phyloP scores from a whole-genome alignment of 1,139 yeast species.

The Kazachstania sp. region DNA sequence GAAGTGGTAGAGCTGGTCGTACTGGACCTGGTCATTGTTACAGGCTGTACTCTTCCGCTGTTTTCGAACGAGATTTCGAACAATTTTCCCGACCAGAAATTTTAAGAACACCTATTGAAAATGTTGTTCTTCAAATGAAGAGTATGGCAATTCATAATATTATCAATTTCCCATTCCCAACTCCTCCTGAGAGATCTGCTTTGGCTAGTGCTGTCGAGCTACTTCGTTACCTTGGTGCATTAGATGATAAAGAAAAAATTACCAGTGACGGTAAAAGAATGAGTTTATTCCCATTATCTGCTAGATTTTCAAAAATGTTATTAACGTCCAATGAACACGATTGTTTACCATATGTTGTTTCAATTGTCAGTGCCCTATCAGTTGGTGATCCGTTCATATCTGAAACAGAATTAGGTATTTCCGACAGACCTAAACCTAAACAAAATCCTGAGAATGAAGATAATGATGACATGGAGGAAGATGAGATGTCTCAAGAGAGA shows the following conservation, averaged over 20 bases:
- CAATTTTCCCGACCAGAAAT: constrained; percentile 87
- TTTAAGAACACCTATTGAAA: constrained; percentile 90
- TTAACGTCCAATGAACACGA: constrained; percentile 79
- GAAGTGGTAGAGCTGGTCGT: constrained; percentile 98
- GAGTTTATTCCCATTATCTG: constrained; percentile 89
- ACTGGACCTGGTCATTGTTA: constrained; percentile 99
- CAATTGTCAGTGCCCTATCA: constrained; percentile 84
- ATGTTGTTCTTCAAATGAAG: constrained; percentile 89
- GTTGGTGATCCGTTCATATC: constrained; percentile 87
- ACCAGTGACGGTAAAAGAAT: constrained; percentile 78
- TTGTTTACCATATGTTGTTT: constrained; percentile 79
- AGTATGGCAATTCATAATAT: constrained; percentile 93
- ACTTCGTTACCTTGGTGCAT: constrained; percentile 70
- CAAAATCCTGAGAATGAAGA: constrained; percentile 25
- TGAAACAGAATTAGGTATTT: constrained; percentile 62
- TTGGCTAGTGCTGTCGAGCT: constrained; percentile 60
- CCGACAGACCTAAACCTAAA: constrained; percentile 16
- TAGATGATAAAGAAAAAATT: constrained; percentile 45
- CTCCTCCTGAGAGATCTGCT: constrained; percentile 68
- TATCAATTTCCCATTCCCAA: constrained; percentile 91
- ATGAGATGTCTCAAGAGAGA: constrained; percentile 29
- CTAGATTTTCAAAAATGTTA: constrained; percentile 85
- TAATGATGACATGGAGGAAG: constrained; percentile 26
- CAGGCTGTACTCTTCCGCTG: constrained; percentile 88
- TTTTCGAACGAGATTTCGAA: constrained; percentile 75